Conservation (phyloP, 441 rosid species). For the Gossypium gossypioides region DNA sequence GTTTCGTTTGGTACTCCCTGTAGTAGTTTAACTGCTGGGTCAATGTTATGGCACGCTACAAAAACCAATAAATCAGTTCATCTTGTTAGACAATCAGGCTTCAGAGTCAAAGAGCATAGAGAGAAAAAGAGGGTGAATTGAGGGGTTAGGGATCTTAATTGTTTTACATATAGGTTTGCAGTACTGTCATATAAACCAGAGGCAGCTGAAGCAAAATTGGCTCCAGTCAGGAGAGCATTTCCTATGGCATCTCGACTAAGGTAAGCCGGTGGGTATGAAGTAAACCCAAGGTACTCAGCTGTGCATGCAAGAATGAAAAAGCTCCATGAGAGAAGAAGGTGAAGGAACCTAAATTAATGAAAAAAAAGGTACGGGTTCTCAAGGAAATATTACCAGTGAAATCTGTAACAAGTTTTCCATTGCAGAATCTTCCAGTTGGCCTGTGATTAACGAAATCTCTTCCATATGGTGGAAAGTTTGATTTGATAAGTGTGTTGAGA, state of each 20-base stretch:
- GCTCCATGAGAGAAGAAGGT: not conserved
- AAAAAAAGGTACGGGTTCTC: not conserved
- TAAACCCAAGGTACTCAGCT: constrained; percentile 89
- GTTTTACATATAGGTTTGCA: constrained; percentile 52
- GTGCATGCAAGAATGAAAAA: constrained; percentile 17
- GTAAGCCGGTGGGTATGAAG: constrained; percentile 72
- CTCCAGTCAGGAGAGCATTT: constrained; percentile 50
- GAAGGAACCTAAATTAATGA: not conserved
- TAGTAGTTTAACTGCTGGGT: constrained; percentile 70
- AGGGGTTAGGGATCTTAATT: not conserved
- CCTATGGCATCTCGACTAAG: constrained; percentile 63
- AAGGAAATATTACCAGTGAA: constrained; percentile 46
- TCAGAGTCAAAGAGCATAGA: not conserved
- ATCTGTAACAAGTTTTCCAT: constrained; percentile 78
- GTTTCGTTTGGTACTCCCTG: constrained; percentile 56
- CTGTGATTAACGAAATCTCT: constrained; percentile 63
- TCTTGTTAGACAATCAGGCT: constrained; percentile 5
- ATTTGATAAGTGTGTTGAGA: constrained; percentile 50
- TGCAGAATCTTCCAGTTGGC: constrained; percentile 92
- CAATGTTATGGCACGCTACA: constrained; percentile 65
- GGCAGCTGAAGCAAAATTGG: constrained; percentile 86
- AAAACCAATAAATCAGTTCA: constrained; percentile 14
- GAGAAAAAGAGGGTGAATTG: constrained; percentile 1
- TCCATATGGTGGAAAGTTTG: constrained; percentile 92
- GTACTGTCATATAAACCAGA: constrained; percentile 76